phyloP scores from a whole-genome alignment of 495 filamentous ascomycete species.

The Penicillium diatomitis region DNA sequence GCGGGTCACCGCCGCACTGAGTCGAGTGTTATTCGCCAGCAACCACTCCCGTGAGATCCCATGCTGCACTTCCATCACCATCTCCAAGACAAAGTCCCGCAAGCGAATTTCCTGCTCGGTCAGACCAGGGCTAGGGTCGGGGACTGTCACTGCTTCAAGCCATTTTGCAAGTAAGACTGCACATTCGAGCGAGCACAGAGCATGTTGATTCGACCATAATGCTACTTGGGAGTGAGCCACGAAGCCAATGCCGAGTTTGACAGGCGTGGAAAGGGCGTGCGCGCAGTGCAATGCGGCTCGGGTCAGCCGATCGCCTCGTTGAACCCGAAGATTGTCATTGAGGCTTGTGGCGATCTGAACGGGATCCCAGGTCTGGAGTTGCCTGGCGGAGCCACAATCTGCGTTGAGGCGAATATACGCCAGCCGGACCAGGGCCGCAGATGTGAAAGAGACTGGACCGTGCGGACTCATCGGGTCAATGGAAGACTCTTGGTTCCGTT shows the following conservation, averaged over 20 bases:
- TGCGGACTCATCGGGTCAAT: conserved; percentile 43
- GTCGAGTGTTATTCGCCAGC: conserved; percentile 44
- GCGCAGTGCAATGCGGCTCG: conserved; percentile 57
- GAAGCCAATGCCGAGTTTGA: conserved; percentile 59
- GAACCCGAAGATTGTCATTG: conserved; percentile 46
- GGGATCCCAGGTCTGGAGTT: conserved; percentile 54
- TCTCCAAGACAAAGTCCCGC: conserved; percentile 52
- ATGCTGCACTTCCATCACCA: conserved; percentile 57
- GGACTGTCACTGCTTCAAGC: conserved; percentile 35
- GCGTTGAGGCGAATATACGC: conserved; percentile 61
- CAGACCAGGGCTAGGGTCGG: conserved; percentile 22
- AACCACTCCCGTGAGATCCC: conserved; percentile 44
- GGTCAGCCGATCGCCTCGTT: conserved; percentile 47
- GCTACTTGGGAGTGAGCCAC: conserved; percentile 60
- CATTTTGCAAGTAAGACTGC: conserved; percentile 54
- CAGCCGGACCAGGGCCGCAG: conserved; percentile 53
- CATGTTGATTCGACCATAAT: conserved; percentile 66
- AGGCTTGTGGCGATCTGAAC: conserved; percentile 50
- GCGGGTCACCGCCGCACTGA: conserved; percentile 53
- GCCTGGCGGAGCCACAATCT: conserved; percentile 53
- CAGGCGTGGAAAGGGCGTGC: conserved; percentile 58
- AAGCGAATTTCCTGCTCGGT: conserved; percentile 51
- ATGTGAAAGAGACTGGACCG: conserved; percentile 58
- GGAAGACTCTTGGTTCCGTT: conserved; percentile 44
- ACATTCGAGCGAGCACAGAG: conserved; percentile 60